Evolutionary conservation across 2,329 filamentous ascomycete species (phyloP).

Genomic region (Sphaceloma murrayae): DNA sequence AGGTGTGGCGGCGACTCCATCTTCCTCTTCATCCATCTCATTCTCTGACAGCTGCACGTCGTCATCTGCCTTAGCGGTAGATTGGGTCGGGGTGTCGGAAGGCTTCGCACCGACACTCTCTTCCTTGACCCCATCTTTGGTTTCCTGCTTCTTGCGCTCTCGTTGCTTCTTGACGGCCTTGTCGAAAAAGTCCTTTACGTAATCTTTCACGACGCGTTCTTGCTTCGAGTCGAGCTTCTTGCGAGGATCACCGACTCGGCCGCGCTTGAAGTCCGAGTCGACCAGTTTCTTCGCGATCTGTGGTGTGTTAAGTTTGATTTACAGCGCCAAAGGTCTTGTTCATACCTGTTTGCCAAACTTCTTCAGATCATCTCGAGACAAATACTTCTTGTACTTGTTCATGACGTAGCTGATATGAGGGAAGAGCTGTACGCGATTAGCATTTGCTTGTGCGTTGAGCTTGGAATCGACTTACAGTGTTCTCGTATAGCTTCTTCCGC

Average conservation of each 20-base stretch:
- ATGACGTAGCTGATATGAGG: slow-evolving; percentile 78
- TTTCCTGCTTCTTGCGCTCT: slow-evolving; percentile 39
- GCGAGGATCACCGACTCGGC: slow-evolving; percentile 73
- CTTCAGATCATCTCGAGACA: slow-evolving; percentile 69
- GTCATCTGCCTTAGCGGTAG: slow-evolving; percentile 39
- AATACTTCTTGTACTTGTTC: slow-evolving; percentile 76
- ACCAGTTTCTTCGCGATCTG: slow-evolving; percentile 77
- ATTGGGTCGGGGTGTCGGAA: neutral
- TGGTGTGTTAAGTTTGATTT: too few species aligned
- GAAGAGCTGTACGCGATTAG: slow-evolving; percentile 51
- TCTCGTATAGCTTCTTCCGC: slow-evolving; percentile 90
- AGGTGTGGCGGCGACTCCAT: slow-evolving; percentile 23
- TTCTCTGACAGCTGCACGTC: slow-evolving; percentile 26
- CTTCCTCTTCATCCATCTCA: slow-evolving; percentile 17
- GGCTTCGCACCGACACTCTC: slow-evolving; percentile 9
- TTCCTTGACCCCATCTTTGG: slow-evolving; percentile 24
- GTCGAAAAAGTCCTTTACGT: slow-evolving; percentile 77
- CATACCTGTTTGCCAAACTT: slow-evolving; percentile 56
- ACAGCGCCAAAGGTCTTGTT: too few species aligned
- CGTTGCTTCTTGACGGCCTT: slow-evolving; percentile 69
- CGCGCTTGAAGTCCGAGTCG: slow-evolving; percentile 81
- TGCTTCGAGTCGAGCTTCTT: slow-evolving; percentile 63
- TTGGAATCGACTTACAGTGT: slow-evolving; percentile 56
- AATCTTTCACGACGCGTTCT: slow-evolving; percentile 70
- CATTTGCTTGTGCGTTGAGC: neutral